A percentile compares a stretch with the other conserved stretches of the same genome.
These are phyloP conservation scores for Penicillium hordei DNA, from an alignment of 2,329 filamentous ascomycete genomes.

Conservation along the genomic window DNA sequence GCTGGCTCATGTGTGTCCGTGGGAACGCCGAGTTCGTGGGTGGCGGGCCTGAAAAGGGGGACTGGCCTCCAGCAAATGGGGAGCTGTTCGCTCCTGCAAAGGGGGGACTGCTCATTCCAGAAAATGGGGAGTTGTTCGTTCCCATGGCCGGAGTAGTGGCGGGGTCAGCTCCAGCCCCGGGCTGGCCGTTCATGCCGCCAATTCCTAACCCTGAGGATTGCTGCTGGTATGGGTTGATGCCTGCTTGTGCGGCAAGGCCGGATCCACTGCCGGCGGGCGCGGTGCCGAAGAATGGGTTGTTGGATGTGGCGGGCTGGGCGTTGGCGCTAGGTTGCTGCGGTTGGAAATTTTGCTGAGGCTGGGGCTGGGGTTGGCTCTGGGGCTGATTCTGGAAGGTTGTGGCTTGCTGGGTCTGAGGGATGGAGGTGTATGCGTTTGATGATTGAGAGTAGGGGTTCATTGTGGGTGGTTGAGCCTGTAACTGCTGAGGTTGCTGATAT, in stretches of 20 bases:
- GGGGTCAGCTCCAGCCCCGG: background rate
- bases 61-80: conserved; percentile 3
- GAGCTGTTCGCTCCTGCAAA: conserved; percentile 5
- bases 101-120: conserved; percentile 4
- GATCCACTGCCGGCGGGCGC: conserved; percentile 13
- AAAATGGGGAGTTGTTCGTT: conserved; percentile 4
- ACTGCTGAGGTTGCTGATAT: conserved; percentile 20
- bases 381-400: conserved; percentile 18
- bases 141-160: background rate
- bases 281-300: conserved; percentile 29
- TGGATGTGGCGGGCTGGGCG: conserved; percentile 14
- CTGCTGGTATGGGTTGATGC: conserved; percentile 15
- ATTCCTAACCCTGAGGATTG: conserved; percentile 5
- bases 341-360: conserved; percentile 22
- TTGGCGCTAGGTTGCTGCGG: background rate
- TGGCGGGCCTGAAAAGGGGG: conserved; percentile 14
- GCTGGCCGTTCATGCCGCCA: conserved; percentile 1
- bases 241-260: conserved; percentile 27
- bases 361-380: conserved; percentile 14
- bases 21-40: conserved; percentile 20
- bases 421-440: conserved; percentile 22
- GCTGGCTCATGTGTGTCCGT: conserved; percentile 47
- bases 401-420: conserved; percentile 25
- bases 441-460: conserved; percentile 24
- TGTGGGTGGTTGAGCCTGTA: conserved; percentile 2